phyloP scores from a whole-genome alignment of 495 filamentous ascomycete genomes.

The Usnea hakonensis region DNA sequence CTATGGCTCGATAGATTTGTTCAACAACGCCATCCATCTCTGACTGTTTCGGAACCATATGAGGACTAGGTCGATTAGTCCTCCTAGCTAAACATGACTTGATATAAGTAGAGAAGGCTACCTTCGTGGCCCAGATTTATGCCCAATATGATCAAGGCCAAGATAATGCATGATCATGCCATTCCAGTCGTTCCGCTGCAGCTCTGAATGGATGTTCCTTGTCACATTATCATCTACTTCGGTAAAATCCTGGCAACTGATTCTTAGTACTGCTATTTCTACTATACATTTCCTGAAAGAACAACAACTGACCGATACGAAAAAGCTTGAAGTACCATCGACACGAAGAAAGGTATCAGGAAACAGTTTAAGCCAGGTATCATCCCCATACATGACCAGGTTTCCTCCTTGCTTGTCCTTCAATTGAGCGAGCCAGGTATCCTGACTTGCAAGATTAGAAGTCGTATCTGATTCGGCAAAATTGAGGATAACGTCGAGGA shows the following conservation, averaged over 20 bases:
- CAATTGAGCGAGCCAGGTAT: conserved; percentile 93
- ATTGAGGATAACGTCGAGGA: conserved; percentile 93
- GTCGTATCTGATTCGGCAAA: conserved; percentile 90
- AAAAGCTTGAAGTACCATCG: conserved; percentile 96
- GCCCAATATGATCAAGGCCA: conserved; percentile 94
- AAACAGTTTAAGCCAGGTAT: conserved; percentile 97
- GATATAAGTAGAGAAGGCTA: conserved; percentile 24
- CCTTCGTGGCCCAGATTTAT: conserved; percentile 89
- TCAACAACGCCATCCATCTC: conserved; percentile 88
- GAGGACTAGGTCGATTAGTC: conserved; percentile 44
- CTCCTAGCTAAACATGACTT: neutral
- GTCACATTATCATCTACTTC: conserved; percentile 99
- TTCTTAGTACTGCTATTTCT: conserved; percentile 25
- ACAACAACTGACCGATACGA: conserved; percentile 75
- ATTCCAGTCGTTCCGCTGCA: conserved; percentile 76
- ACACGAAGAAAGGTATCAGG: conserved; percentile 73
- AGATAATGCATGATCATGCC: conserved; percentile 92
- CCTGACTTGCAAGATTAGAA: conserved; percentile 76
- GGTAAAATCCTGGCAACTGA: conserved; percentile 71
- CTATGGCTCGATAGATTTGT: conserved; percentile 68
- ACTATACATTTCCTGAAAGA: conserved; percentile 8
- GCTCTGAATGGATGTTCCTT: conserved; percentile 70
- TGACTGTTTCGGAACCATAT: conserved; percentile 86
- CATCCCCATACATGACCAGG: conserved; percentile 92
- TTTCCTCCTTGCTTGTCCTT: conserved; percentile 60